Conservation (phyloP, 225 moss, liverwort and hornwort genomes). For the Asterella californica region DNA sequence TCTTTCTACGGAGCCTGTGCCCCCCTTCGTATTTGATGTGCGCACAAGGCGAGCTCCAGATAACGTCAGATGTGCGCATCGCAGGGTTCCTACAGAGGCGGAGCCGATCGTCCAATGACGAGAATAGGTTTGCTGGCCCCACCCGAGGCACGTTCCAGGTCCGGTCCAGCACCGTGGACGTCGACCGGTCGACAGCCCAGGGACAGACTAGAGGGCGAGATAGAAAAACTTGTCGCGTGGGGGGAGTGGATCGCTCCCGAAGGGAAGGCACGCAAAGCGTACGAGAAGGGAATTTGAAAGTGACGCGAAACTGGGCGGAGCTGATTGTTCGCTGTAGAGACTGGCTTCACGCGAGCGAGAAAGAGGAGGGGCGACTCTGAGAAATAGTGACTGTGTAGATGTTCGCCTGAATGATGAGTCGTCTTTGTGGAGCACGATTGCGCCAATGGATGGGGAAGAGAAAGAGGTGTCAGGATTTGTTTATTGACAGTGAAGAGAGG, state of each 20-base stretch:
- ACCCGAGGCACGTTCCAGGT: background rate
- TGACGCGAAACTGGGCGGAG: background rate
- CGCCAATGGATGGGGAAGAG: background rate
- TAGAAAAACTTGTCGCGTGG: background rate
- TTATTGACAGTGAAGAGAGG: background rate
- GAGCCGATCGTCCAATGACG: background rate
- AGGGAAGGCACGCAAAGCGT: background rate
- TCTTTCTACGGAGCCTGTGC: background rate
- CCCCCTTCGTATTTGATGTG: background rate
- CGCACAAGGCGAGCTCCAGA: background rate
- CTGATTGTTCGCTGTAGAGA: too few species aligned
- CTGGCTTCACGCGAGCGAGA: background rate
- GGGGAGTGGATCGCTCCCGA: background rate
- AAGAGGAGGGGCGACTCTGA: background rate
- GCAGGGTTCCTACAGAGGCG: background rate
- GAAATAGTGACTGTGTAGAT: too few species aligned
- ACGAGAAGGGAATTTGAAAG: conserved; percentile 10
- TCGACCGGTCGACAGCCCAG: too few species aligned
- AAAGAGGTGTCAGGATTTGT: background rate
- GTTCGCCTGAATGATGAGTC: background rate
- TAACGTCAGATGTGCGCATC: background rate
- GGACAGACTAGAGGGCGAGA: background rate
- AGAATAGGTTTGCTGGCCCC: background rate
- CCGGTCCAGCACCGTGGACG: background rate
- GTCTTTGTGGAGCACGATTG: background rate